Base-by-base conservation (phyloP, 352 stramenopile genomes). In the Thalassiosira pacifica region DNA sequence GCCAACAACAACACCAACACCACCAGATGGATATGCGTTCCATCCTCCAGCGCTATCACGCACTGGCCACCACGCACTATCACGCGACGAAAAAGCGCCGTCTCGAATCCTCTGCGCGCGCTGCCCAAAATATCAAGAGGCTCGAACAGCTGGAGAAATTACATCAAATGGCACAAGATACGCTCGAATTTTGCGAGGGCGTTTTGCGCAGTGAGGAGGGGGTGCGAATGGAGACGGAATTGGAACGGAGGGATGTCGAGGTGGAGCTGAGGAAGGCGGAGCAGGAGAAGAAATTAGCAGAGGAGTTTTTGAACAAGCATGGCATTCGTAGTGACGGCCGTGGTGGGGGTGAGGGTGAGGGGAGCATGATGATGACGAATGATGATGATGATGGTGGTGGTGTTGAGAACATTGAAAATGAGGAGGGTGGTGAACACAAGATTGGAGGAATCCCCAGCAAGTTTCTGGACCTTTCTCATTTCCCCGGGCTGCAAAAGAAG, bases 391-490 rank as follows among this genome's bases (percentile, higher is more conserved):
- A 29, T 66, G 27, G 18, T 60, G 68, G 1, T 34, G 45, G 26
- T 63, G 16, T 68, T 52, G 24, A n/a, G 6, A 22, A 19, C 34
- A 5, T 11, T 65, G 63, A 59, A 27, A 53, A 61, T 67, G 76
- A 45, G 45, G 18, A 74, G 3, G 27, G 40, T 32, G 18, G 52
- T 45, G n/a, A 53, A 29, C 59, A 72, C 31, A 57, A 29, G 26
- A 89, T 89, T 45, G 83, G 78, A 40, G 78, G 78, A 40, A 83
- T 87, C 34, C 78, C 83, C 13, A 29, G 37, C 16, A 86, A 69
- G 69, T 87, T 87, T 37, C 68, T 89, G 18, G 83, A 87, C 26
- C 37, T 89, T 31, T 76, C 70, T 26, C 79, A 86, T 37, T 83
- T 88, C 71, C 68, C 70, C n/a, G 24, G 70, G 11, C 70, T 88